Evolutionary conservation across 2,329 filamentous ascomycete species (phyloP).

Genomic region (Plectosphaerella cucumerina): DNA sequence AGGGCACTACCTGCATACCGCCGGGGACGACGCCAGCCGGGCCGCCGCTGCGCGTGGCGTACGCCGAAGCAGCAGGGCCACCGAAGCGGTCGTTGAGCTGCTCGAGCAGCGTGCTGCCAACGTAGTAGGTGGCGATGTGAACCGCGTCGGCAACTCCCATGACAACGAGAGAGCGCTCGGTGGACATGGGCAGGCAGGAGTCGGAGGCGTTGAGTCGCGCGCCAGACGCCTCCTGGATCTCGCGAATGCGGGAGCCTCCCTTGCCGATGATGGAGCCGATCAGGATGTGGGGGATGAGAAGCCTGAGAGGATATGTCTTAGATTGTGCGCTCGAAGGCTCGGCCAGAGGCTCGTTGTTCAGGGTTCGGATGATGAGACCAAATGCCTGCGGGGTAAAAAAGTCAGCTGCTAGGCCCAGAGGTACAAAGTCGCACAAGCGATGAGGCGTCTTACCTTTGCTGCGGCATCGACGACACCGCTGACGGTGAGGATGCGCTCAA

Average conservation of each 20-base stretch:
- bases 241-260: constrained; percentile 89
- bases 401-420: background rate
- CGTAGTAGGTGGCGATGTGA: constrained; percentile 98
- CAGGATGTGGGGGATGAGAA: constrained; percentile 92
- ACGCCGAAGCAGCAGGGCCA: constrained; percentile 93
- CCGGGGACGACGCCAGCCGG: constrained; percentile 91
- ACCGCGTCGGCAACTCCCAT: constrained; percentile 97
- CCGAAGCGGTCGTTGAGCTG: constrained; percentile 96
- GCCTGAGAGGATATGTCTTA: constrained; percentile 93
- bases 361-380: constrained; percentile 92
- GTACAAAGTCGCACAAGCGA: background rate
- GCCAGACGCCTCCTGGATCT: constrained; percentile 97
- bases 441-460: constrained; percentile 73
- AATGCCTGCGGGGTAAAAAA: constrained; percentile 64
- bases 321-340: constrained; percentile 87
- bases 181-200: constrained; percentile 87
- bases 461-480: constrained; percentile 95
- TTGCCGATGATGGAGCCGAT: constrained; percentile 99
- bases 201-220: constrained; percentile 96
- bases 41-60: constrained; percentile 89
- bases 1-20: constrained; percentile 98
- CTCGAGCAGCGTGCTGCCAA: constrained; percentile 95
- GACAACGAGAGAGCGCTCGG: constrained; percentile 94
- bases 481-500: constrained; percentile 95
- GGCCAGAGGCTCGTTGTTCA: constrained; percentile 93